Evolutionary conservation across 2,329 filamentous ascomycete species (phyloP).

Genomic region (Aspergillus alliaceus): DNA sequence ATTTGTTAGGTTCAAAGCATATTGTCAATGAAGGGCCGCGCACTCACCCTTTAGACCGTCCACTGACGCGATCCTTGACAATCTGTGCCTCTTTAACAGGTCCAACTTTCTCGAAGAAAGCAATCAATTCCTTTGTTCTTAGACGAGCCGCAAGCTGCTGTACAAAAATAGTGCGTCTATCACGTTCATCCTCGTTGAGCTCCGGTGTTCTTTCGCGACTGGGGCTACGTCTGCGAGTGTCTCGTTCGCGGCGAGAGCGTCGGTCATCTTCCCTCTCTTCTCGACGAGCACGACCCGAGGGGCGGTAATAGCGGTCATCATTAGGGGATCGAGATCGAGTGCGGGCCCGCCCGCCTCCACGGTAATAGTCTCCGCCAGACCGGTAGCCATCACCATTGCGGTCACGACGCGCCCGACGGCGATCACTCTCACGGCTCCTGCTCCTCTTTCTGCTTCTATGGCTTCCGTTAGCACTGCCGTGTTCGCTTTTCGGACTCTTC

Average conservation of each 20-base stretch:
- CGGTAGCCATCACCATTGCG: conserved; percentile 57
- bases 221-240: conserved; percentile 45
- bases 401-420: conserved; percentile 70
- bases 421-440: conserved; percentile 74
- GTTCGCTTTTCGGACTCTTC: conserved; percentile 71
- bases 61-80: conserved; percentile 94
- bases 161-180: conserved; percentile 95
- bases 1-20: conserved; percentile 9
- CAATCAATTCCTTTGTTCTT: conserved; percentile 86
- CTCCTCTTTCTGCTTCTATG: conserved; percentile 80
- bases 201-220: conserved; percentile 57
- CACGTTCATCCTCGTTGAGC: conserved; percentile 91
- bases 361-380: conserved; percentile 69
- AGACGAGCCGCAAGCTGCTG: conserved; percentile 95
- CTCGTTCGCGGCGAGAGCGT: conserved; percentile 54
- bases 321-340: conserved; percentile 72
- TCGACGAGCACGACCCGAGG: conserved; percentile 50
- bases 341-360: conserved; percentile 62
- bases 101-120: conserved; percentile 94
- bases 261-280: conserved; percentile 49
- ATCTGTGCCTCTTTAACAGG: conserved; percentile 97
- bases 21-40: not conserved
- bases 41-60: conserved; percentile 91
- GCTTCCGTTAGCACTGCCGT: conserved; percentile 67
- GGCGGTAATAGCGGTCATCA: conserved; percentile 58